Conservation (phyloP, 2,329 filamentous ascomycete species). For the Chalaropsis ovoidea region DNA sequence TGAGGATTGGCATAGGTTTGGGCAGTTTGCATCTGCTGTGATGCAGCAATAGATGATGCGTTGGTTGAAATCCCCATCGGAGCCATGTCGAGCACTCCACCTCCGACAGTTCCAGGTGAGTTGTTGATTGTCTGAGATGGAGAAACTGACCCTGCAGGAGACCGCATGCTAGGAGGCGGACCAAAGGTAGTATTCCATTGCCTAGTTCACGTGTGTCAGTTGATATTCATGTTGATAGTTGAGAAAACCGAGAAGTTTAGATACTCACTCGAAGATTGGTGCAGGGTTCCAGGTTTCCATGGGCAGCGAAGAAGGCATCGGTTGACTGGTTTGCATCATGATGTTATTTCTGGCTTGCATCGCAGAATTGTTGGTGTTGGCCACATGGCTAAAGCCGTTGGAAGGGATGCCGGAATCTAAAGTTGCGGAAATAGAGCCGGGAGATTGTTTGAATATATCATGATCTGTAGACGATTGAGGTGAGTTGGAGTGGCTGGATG, state of each 20-base stretch:
- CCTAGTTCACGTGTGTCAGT: constrained; percentile 37
- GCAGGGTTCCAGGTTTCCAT: constrained; percentile 66
- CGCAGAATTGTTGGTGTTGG: constrained; percentile 29
- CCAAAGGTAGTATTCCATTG: constrained; percentile 95
- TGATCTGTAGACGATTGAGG: constrained; percentile 36
- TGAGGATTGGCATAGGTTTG: constrained; percentile 41
- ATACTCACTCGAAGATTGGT: constrained; percentile 76
- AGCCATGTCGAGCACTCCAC: constrained; percentile 15
- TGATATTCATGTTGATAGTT: background rate
- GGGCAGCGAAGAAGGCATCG: constrained; percentile 44
- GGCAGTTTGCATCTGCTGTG: constrained; percentile 35
- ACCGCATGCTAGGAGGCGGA: constrained; percentile 27
- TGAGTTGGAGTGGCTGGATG: constrained; percentile 54
- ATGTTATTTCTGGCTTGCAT: constrained; percentile 18
- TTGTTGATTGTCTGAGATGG: constrained; percentile 28
- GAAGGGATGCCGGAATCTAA: constrained; percentile 17
- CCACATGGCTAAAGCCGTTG: constrained; percentile 16
- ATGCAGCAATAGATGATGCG: constrained; percentile 30
- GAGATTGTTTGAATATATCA: constrained; percentile 20
- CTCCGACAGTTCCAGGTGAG: constrained; percentile 11
- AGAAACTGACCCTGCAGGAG: constrained; percentile 39
- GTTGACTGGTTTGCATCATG: constrained; percentile 36
- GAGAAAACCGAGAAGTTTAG: background rate
- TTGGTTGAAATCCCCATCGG: constrained; percentile 12
- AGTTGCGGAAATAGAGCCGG: constrained; percentile 15